These are phyloP conservation scores for Candida sithepensis DNA, from an alignment of 805 yeast species.

Conservation along the genomic window DNA sequence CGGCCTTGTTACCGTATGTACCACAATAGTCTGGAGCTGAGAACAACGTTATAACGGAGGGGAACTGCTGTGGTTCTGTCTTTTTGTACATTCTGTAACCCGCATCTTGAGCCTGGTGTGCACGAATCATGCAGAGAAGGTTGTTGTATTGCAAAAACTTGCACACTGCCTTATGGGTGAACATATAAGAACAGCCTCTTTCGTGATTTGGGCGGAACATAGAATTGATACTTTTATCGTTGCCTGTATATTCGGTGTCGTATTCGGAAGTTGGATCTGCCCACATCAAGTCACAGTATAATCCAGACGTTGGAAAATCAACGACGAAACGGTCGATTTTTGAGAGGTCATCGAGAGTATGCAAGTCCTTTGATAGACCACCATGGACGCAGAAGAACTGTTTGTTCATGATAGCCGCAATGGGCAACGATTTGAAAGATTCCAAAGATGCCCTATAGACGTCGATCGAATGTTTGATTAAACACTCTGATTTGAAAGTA, in stretches of 20 bases:
- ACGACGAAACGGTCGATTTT: constrained; percentile 77
- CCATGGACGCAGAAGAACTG: constrained; percentile 97
- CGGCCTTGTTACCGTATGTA: constrained; percentile 56
- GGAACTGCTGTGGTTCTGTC: constrained; percentile 81
- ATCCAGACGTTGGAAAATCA: constrained; percentile 83
- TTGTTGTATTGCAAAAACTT: constrained; percentile 75
- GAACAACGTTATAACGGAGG: constrained; percentile 46
- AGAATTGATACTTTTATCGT: constrained; percentile 11
- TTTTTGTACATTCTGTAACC: constrained; percentile 94
- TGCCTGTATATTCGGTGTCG: constrained; percentile 48
- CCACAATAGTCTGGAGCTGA: background rate
- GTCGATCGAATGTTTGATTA: constrained; percentile 66
- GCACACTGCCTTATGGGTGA: constrained; percentile 78
- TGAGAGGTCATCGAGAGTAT: constrained; percentile 62
- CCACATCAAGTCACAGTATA: constrained; percentile 95
- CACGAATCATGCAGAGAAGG: constrained; percentile 80
- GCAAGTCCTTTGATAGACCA: constrained; percentile 85
- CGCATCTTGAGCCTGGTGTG: constrained; percentile 97
- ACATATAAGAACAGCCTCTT: constrained; percentile 92
- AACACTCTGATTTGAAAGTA: constrained; percentile 87
- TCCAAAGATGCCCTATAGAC: constrained; percentile 71
- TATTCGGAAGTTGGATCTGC: constrained; percentile 92
- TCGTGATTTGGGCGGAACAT: constrained; percentile 62
- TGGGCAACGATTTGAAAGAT: constrained; percentile 83
- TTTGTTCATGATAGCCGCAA: constrained; percentile 89